Percentiles rank a stretch among this genome's conserved stretches.
These are phyloP conservation scores for Pseudopyricularia cyperi DNA, from an alignment of 2,329 filamentous ascomycete species.

Conservation along the genomic window DNA sequence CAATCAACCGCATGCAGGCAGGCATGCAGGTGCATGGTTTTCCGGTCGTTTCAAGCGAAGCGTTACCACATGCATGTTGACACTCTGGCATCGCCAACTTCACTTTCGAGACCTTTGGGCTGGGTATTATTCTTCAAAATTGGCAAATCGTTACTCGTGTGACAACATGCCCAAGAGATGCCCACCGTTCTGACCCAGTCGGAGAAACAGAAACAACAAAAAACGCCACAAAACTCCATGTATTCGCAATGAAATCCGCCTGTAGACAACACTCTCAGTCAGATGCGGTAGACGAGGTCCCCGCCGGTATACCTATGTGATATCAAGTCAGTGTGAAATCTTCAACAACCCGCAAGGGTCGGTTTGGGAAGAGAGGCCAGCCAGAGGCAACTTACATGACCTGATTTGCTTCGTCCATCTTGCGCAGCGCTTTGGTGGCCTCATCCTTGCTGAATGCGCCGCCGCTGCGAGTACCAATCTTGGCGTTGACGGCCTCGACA, in stretches of 20 bases:
- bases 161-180: background rate
- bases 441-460: conserved; percentile 58
- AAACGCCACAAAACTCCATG: background rate
- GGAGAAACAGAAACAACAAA: too few relatives aligned
- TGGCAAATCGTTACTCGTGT: background rate
- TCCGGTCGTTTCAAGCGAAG: too few relatives aligned
- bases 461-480: conserved; percentile 38
- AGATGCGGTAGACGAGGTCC: conserved; percentile 59
- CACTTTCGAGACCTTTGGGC: too few relatives aligned
- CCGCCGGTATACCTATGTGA: conserved; percentile 41
- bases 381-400: conserved; percentile 63
- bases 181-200: background rate
- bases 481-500: conserved; percentile 65
- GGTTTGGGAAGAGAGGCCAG: background rate
- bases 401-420: conserved; percentile 72
- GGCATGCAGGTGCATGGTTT: too few relatives aligned
- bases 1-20: too few relatives aligned
- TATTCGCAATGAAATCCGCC: background rate
- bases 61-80: too few relatives aligned
- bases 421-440: conserved; percentile 62
- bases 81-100: too few relatives aligned
- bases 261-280: conserved; percentile 22
- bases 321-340: background rate
- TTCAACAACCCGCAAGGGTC: background rate
- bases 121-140: background rate